Evolutionary conservation across 306 rosid genomes (phyloP), one percentile per base, ranked within the genome.

Genomic region (Vigna trinervia): DNA sequence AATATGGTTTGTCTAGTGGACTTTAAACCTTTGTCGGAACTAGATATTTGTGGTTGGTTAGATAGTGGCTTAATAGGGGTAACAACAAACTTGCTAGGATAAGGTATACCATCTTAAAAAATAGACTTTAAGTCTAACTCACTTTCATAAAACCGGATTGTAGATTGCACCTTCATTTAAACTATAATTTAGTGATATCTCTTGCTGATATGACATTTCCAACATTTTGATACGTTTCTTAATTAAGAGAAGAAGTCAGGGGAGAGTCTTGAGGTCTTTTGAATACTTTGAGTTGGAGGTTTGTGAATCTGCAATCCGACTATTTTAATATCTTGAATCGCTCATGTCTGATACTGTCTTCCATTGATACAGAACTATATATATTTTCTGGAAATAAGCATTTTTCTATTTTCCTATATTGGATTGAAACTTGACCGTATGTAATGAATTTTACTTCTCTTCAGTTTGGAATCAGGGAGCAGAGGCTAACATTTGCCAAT

Each of bases 381-480:
- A 12, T 46, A 0, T 1, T 32, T 32, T 45, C 57, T 36, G n/a
- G 53, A 15, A 75, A 39, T n/a, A 28, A 57, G 13, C 59, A 45
- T 74, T 74, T 8, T 12, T 17, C 60, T 74, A 5, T 17, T 34
- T 28, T 60, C 12, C 56, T 41, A 57, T 58, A 20, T 47, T 30
- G 62, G 48, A 73, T 76, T 71, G 65, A 30, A 75, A 58, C 73
- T 76, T 70, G 68, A 30, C 69, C 53, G 38, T 65, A 50, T 60
- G 70, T 82, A 75, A 75, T 80, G 63, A 75, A 48, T 74, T 78
- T 71, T 72, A 60, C 82, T 86, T 47, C 74, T 32, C 60, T 75
- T 77, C 91, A 92, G 97, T 84, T 86, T 62, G 93, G 90, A 85
- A 82, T 84, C 83, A 88, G 91, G 91, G 96, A 87, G 86, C 97